phyloP scores from a whole-genome alignment of 176 grass and related monocot species.

The Zea luxurians region DNA sequence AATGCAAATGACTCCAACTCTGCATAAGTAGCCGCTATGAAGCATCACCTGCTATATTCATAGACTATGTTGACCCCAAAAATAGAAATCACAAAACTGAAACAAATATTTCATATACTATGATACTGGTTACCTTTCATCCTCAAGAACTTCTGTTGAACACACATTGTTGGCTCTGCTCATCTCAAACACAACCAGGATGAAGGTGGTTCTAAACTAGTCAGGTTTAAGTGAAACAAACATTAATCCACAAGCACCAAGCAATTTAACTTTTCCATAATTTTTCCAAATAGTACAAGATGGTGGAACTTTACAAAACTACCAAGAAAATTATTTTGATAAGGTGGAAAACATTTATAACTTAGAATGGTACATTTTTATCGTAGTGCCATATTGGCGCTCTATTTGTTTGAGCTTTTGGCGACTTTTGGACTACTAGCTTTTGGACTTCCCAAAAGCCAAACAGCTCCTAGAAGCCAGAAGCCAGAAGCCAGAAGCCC shows the following conservation, averaged over 20 bases:
- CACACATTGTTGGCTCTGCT: background rate
- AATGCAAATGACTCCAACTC: background rate
- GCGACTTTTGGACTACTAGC: background rate
- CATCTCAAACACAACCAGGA: background rate
- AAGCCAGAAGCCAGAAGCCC: background rate
- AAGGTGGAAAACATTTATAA: background rate
- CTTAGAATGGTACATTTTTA: background rate
- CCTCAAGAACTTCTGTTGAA: background rate
- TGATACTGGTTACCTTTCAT: background rate
- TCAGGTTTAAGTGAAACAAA: slow-evolving; percentile 1
- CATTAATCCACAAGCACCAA: background rate
- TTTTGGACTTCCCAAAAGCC: background rate
- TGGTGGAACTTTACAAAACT: background rate
- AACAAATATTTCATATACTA: background rate
- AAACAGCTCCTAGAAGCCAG: background rate
- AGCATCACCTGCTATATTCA: slow-evolving; percentile 4
- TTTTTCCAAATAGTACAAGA: background rate
- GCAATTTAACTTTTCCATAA: too few species aligned
- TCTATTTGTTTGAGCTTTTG: background rate
- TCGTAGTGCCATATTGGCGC: background rate
- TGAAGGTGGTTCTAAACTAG: slow-evolving; percentile 5
- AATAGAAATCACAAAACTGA: background rate
- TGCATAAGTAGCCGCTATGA: background rate
- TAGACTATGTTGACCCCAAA: background rate
- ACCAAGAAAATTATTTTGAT: background rate